Evolutionary conservation across 345 rosid species (phyloP).

Genomic region (Anastatica hierochuntica): DNA sequence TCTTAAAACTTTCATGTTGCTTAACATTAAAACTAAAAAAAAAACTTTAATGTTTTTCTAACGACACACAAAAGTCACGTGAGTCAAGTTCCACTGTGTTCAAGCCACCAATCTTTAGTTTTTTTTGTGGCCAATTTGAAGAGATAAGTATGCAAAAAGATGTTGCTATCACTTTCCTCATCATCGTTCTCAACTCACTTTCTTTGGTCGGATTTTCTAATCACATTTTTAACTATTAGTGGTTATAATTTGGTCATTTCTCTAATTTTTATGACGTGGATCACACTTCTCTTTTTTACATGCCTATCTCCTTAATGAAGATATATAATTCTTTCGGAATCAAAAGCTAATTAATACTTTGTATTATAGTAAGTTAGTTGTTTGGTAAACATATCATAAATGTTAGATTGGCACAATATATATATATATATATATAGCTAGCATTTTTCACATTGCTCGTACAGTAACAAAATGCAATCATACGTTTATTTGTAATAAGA

Average conservation of each 20-base stretch:
- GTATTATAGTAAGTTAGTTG: no score
- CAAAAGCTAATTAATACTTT: not conserved
- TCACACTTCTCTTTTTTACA: slow-evolving; percentile 18
- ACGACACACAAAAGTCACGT: slow-evolving; percentile 16
- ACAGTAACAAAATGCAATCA: no score
- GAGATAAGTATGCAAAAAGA: slow-evolving; percentile 19
- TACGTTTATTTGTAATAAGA: no score
- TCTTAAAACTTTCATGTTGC: no score
- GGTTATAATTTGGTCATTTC: not conserved
- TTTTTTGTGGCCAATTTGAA: not conserved
- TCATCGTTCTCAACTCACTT: slow-evolving; percentile 7
- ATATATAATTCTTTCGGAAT: not conserved
- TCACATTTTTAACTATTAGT: slow-evolving; percentile 14
- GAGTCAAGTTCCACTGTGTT: slow-evolving; percentile 8
- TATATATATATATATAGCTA: no score
- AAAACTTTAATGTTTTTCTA: no score
- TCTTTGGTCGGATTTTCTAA: slow-evolving; percentile 13
- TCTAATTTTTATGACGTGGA: slow-evolving; percentile 22
- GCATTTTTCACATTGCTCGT: no score
- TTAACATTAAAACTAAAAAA: no score
- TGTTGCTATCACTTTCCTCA: slow-evolving; percentile 11
- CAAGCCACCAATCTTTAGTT: not conserved
- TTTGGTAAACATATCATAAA: no score
- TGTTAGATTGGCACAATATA: no score
- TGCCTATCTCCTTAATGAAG: not conserved